Evolutionary conservation across 345 rosid genomes (phyloP), one percentile per base, ranked within the genome.

Genomic region (Pugionium cornutum): DNA sequence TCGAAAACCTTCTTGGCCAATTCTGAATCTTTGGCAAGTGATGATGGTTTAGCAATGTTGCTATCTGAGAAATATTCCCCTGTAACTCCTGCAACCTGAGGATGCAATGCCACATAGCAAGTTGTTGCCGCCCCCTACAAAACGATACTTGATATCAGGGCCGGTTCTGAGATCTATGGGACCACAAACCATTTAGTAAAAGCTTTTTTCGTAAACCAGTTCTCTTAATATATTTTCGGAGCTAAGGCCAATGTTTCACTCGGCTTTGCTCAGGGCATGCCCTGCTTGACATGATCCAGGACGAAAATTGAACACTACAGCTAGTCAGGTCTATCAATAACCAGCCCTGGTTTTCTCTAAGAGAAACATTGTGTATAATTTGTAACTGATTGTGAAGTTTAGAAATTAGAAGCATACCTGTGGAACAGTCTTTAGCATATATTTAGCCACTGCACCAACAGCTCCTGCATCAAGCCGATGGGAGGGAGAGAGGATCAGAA

Each of bases 121-220:
- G 90, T 83, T 18, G 96, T 84, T 41, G 92, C 90, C 0, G 90
- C 90, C 44, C 90, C 96, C 90, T 86, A 50, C 64, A 70, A 60
- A 35, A 34, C 45, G 11, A 4, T 2, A 18, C 18, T 18, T 18
- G 18, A 0, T 18, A 18, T 18, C 18, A 18, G 18, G 18, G 18
- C 18, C 18, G 18, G 18, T 18, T 18, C 18, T 18, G 0, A 18
- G 18, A 18, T 18, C 18, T 18, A 18, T 18, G 18, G 18, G 0
- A 18, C 18, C 18, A 18, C 18, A 18, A 18, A 18, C 18, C 18
- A 18, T 18, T 18, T 18, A 18, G 18, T 18, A 18, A 18, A 18
- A 18, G 18, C 18, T 18, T 18, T 18, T 18, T 18, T 0, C 18
- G 0, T 18, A 18, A 18, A 18, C 18, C 18, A 18, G 18, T 18